Conservation (phyloP, 805 yeast species). For the Tetrapisispora namnaoensis region DNA sequence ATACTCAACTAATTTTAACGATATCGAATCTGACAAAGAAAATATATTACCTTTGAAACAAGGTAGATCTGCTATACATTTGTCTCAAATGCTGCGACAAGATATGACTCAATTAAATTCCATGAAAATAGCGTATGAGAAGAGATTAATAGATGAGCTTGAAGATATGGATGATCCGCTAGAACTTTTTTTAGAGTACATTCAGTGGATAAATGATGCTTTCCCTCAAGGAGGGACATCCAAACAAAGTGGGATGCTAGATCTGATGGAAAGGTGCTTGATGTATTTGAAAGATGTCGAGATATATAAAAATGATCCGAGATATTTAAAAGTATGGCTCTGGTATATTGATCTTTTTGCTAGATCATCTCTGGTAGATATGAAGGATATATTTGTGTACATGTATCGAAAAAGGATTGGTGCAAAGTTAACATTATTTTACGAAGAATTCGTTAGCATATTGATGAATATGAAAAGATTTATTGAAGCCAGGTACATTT, state of each 20-base stretch:
- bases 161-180: constrained; percentile 78
- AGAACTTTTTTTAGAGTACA: constrained; percentile 62
- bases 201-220: constrained; percentile 58
- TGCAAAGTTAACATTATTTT: constrained; percentile 50
- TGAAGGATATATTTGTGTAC: constrained; percentile 60
- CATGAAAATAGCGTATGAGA: constrained; percentile 30
- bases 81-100: constrained; percentile 35
- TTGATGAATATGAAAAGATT: constrained; percentile 9
- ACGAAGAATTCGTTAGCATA: constrained; percentile 65
- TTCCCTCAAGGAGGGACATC: constrained; percentile 55
- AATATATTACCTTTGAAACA: constrained; percentile 56
- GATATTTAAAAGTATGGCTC: constrained; percentile 76
- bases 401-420: constrained; percentile 70
- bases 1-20: constrained; percentile 30
- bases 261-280: constrained; percentile 62
- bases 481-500: constrained; percentile 11
- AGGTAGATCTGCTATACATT: constrained; percentile 58
- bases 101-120: constrained; percentile 5
- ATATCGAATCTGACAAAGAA: constrained; percentile 60
- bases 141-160: constrained; percentile 33
- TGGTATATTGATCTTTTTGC: constrained; percentile 45
- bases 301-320: constrained; percentile 70
- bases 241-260: constrained; percentile 50
- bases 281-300: constrained; percentile 52
- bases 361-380: constrained; percentile 45